Conservation (phyloP, 2,329 filamentous ascomycete genomes). For the Penicillium sp. region DNA sequence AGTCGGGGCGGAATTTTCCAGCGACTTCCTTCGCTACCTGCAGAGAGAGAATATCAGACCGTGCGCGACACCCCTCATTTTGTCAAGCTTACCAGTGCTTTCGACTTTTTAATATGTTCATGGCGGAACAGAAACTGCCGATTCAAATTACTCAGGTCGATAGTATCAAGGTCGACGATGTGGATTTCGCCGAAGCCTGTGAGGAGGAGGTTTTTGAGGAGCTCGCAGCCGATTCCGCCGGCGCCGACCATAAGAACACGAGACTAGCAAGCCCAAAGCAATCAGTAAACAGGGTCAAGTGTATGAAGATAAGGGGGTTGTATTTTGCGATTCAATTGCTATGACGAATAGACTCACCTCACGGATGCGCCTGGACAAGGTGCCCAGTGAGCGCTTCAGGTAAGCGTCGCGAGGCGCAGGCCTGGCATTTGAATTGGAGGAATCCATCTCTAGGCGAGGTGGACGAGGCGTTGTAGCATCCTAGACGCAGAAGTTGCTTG, state of each 20-base stretch:
- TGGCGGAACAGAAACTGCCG: constrained; percentile 95
- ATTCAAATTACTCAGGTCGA: constrained; percentile 96
- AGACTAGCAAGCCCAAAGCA: constrained; percentile 51
- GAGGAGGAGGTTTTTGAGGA: constrained; percentile 92
- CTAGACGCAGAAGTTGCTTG: neutral
- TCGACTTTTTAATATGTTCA: constrained; percentile 97
- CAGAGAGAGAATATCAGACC: constrained; percentile 8
- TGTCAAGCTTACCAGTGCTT: constrained; percentile 67
- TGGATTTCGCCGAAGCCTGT: constrained; percentile 90
- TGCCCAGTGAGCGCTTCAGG: constrained; percentile 42
- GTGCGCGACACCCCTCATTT: neutral
- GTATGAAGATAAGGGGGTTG: neutral
- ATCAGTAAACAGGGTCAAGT: neutral
- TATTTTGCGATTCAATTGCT: neutral
- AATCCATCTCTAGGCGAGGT: constrained; percentile 11
- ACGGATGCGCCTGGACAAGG: constrained; percentile 36
- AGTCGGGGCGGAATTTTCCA: constrained; percentile 80
- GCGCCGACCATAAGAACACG: constrained; percentile 92
- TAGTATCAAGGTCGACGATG: constrained; percentile 95
- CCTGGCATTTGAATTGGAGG: constrained; percentile 12
- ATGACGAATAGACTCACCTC: constrained; percentile 29
- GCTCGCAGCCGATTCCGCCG: constrained; percentile 94
- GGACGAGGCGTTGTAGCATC: constrained; percentile 2
- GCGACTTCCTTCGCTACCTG: constrained; percentile 92
- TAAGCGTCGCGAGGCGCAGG: constrained; percentile 40